Base-by-base conservation (phyloP, 2,329 filamentous ascomycete species). In the Aspergillus neoniger region DNA sequence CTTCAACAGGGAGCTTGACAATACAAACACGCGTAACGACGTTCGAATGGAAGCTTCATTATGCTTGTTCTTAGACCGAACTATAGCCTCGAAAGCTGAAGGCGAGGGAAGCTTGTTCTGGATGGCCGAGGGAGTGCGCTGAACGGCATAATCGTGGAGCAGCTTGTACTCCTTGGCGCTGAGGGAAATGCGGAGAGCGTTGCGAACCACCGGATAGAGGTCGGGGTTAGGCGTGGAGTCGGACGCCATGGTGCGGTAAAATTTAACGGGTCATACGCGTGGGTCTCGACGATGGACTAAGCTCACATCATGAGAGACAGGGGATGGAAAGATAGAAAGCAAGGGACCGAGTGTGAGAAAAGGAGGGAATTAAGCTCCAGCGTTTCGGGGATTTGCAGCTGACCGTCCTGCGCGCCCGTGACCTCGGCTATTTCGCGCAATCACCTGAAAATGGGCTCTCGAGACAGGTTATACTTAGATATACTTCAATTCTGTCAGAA, bases 121-220 rank as follows among this genome's bases (percentile, higher is more conserved):
- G 71, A 90, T 76, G 69, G 83, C 76, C 79, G 81, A 77, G 36
- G 74, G 74, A 5, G 91, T 89, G 50, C 89, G 87, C 62, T 91
- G 92, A 54, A 95, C 83, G 56, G 96, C 84, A 72, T 93, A 92
- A 71, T 89, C 88, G 76, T 96, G 92, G 17, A 97, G 85, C 1
- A 89, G 81, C 67, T 91, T 88, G 77, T 97, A 97, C 76, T 97
- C 93, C 75, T 89, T 87, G 44, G 91, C 88, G 72, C 93, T 92
- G 56, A 88, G 76, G 60, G 91, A 95, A 77, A 96, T 93, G 67
- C 92, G 89, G 61, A 97, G 83, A 47, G 91, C 88, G 76, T 95
- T 96, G 76, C 91, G 91, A 59, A 96, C 83, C 64, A 96, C 83
- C 5, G 91, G 89, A 67, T 94, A 90, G 61, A 83, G 59, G 32